Evolutionary conservation across 192 early-diverging fungal species (phyloP).

Genomic region (Irineochytrium annulatum): DNA sequence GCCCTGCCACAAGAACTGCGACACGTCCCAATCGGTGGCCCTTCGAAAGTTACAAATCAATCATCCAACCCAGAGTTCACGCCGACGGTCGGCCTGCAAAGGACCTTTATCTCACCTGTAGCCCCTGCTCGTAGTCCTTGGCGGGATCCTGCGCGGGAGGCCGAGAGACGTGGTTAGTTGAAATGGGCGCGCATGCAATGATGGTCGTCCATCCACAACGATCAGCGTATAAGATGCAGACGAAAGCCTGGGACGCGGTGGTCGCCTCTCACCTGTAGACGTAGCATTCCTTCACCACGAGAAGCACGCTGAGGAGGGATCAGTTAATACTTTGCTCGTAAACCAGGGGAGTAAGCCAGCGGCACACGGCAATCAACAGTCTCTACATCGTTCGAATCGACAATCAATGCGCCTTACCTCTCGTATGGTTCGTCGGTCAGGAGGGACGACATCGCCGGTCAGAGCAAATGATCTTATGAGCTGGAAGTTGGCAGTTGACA

Average conservation of each 20-base stretch:
- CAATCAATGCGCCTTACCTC: too few relatives aligned
- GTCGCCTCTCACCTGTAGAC: conserved; percentile 50
- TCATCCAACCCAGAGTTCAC: not conserved
- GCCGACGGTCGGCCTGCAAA: not conserved
- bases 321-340: too few relatives aligned
- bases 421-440: too few relatives aligned
- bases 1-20: conserved; percentile 73
- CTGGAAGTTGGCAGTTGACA: too few relatives aligned
- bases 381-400: too few relatives aligned
- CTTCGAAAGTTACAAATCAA: conserved; percentile 22
- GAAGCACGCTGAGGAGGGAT: conserved; percentile 70
- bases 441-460: too few relatives aligned
- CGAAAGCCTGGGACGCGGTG: too few relatives aligned
- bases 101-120: conserved; percentile 42
- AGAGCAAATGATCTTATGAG: too few relatives aligned
- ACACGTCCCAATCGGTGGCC: conserved; percentile 80
- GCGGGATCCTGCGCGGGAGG: conserved; percentile 65
- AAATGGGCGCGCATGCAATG: not conserved
- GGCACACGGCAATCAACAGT: too few relatives aligned
- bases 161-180: not conserved
- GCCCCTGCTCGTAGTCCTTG: conserved; percentile 59
- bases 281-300: conserved; percentile 75
- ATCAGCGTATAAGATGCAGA: not conserved
- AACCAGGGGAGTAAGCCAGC: too few relatives aligned
- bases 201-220: not conserved